phyloP scores from a whole-genome alignment of 192 early-diverging fungal genomes.

The Funneliformis mosseae region DNA sequence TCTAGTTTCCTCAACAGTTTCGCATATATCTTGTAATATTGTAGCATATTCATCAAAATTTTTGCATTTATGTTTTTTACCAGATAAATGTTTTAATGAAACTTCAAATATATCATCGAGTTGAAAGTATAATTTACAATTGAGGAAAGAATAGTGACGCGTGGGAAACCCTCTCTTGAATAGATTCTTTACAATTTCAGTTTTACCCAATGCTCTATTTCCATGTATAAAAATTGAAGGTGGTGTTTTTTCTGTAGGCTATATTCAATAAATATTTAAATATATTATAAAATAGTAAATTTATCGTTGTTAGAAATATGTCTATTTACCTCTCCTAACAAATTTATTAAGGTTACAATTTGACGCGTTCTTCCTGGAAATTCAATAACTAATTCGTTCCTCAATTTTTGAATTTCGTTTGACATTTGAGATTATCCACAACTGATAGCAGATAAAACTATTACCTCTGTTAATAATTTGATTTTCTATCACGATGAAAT shows the following conservation, averaged over 20 bases:
- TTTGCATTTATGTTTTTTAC: not conserved
- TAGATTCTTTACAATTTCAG: not conserved
- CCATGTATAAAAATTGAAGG: constrained; percentile 10
- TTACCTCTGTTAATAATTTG: no score
- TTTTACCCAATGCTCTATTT: constrained; percentile 18
- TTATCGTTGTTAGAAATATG: not conserved
- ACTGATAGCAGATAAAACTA: no score
- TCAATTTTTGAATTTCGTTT: no score
- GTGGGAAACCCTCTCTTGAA: not conserved
- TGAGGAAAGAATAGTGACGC: not conserved
- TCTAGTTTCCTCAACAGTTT: not conserved
- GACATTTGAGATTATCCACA: no score
- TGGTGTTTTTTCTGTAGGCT: constrained; percentile 6
- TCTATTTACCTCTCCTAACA: not conserved
- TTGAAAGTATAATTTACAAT: not conserved
- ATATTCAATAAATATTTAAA: not conserved
- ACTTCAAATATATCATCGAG: not conserved
- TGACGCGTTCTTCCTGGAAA: constrained; percentile 10
- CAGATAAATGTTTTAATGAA: not conserved
- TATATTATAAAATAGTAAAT: not conserved
- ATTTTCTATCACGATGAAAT: no score
- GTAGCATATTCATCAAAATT: constrained; percentile 6
- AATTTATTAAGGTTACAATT: constrained; percentile 13
- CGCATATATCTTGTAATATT: not conserved
- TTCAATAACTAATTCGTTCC: not conserved